phyloP scores from a whole-genome alignment of 1,284 basidiomycete genomes.

The Ustilago curta region DNA sequence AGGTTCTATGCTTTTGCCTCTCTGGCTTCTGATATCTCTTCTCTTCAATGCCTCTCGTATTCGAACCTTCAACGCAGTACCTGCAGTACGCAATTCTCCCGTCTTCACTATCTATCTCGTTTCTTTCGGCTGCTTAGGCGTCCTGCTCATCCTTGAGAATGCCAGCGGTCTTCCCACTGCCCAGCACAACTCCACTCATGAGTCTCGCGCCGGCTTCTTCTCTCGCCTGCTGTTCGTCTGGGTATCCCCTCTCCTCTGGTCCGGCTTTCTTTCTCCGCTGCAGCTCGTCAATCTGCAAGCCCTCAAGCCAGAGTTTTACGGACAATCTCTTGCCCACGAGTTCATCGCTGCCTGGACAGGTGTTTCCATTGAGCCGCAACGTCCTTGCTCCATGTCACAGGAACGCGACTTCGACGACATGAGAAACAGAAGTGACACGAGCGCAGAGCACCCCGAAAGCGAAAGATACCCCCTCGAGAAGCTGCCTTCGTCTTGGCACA shows the following conservation, averaged over 20 bases:
- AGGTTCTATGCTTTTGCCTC: constrained; percentile 40
- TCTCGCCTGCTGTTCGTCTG: constrained; percentile 48
- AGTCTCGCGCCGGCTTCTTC: constrained; percentile 46
- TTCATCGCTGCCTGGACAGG: constrained; percentile 33
- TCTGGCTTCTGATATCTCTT: constrained; percentile 38
- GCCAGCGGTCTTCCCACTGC: constrained; percentile 19
- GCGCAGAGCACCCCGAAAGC: constrained; percentile 6
- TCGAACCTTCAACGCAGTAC: constrained; percentile 39
- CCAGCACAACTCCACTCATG: constrained; percentile 25
- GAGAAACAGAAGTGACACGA: constrained; percentile 3
- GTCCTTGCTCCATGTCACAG: background rate
- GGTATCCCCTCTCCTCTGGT: constrained; percentile 42
- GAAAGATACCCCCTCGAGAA: constrained; percentile 26
- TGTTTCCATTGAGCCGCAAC: background rate
- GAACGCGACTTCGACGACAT: background rate
- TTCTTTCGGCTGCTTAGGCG: constrained; percentile 26
- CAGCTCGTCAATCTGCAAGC: constrained; percentile 34
- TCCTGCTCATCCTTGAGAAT: constrained; percentile 47
- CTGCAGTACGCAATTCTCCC: constrained; percentile 14
- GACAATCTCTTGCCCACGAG: constrained; percentile 18
- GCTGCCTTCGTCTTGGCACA: constrained; percentile 4
- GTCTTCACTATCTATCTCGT: constrained; percentile 38
- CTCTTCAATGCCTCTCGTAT: constrained; percentile 46
- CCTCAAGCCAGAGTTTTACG: constrained; percentile 35
- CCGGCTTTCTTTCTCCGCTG: constrained; percentile 37